These are phyloP conservation scores for Fusarium stilboides DNA, from an alignment of 2,329 filamentous ascomycete genomes.

Conservation along the genomic window DNA sequence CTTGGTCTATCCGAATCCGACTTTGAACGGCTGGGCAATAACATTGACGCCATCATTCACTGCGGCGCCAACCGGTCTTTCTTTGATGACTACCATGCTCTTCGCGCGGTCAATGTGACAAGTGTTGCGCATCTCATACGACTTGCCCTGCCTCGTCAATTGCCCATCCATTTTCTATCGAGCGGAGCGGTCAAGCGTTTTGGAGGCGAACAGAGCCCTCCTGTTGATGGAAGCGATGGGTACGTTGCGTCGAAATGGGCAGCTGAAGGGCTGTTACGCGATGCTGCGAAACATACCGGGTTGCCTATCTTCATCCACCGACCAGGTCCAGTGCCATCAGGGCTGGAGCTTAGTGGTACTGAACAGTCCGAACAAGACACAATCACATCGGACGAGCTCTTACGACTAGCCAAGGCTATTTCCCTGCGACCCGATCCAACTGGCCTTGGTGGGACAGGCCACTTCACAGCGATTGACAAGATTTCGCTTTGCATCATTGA, in stretches of 20 bases:
- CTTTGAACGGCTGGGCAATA: constrained; percentile 48
- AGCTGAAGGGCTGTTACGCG: constrained; percentile 52
- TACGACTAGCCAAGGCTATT: constrained; percentile 2
- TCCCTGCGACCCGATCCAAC: constrained; percentile 10
- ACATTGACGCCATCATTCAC: constrained; percentile 66
- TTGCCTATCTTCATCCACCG: constrained; percentile 34
- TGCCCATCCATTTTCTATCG: constrained; percentile 58
- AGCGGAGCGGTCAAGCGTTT: constrained; percentile 19
- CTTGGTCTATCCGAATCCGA: constrained; percentile 58
- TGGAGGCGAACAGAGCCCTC: constrained; percentile 2
- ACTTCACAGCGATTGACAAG: constrained; percentile 4
- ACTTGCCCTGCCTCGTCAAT: constrained; percentile 16
- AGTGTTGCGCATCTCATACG: constrained; percentile 50
- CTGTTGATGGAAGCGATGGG: constrained; percentile 43
- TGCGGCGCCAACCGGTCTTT: constrained; percentile 57
- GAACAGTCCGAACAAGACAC: not conserved
- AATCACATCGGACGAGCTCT: constrained; percentile 7
- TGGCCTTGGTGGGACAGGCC: not conserved
- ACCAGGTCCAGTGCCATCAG: not conserved
- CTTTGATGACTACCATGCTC: constrained; percentile 51
- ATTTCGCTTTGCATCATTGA: not conserved
- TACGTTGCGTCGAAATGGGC: constrained; percentile 56
- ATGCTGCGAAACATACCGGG: constrained; percentile 16
- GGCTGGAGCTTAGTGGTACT: no score
- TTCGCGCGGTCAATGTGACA: constrained; percentile 50